These are phyloP conservation scores for Lomentospora prolificans DNA, from an alignment of 2,329 filamentous ascomycete genomes.

Conservation along the genomic window DNA sequence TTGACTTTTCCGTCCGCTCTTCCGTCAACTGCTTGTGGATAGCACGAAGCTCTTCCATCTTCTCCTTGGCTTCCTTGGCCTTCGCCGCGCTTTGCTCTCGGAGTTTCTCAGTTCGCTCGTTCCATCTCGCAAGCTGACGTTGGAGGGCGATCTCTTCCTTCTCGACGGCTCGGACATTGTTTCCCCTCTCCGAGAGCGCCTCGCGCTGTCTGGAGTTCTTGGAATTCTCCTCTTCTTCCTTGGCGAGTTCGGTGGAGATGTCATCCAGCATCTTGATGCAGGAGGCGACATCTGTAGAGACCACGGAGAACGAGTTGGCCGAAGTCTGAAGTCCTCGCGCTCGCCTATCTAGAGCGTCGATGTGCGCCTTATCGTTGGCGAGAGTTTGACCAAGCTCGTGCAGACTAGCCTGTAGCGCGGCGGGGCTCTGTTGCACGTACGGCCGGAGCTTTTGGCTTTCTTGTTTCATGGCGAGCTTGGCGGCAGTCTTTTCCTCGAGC, in stretches of 20 bases:
- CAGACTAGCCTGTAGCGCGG: constrained; percentile 69
- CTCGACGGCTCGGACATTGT: constrained; percentile 86
- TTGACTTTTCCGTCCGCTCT: constrained; percentile 76
- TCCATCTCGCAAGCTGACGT: constrained; percentile 76
- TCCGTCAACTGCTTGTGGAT: constrained; percentile 74
- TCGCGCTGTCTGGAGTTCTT: constrained; percentile 76
- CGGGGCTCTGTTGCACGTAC: constrained; percentile 84
- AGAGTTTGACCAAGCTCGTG: constrained; percentile 74
- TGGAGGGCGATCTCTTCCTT: constrained; percentile 74
- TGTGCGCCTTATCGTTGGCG: constrained; percentile 67
- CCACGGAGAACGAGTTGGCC: constrained; percentile 77
- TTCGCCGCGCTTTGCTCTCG: constrained; percentile 73
- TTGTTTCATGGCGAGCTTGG: constrained; percentile 62
- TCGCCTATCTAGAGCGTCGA: constrained; percentile 78
- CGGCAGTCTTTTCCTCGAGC: constrained; percentile 62
- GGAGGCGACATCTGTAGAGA: constrained; percentile 73
- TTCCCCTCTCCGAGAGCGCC: constrained; percentile 75
- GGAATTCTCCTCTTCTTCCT: constrained; percentile 83
- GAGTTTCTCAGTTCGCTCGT: constrained; percentile 75
- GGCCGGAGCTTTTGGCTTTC: constrained; percentile 84
- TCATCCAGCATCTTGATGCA: constrained; percentile 88
- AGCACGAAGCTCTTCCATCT: constrained; percentile 80
- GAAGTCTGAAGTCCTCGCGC: constrained; percentile 88
- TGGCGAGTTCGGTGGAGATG: constrained; percentile 70
- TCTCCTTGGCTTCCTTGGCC: constrained; percentile 68